These are phyloP conservation scores for Carpinus viminea DNA, from an alignment of 306 rosid species.

Conservation along the genomic window DNA sequence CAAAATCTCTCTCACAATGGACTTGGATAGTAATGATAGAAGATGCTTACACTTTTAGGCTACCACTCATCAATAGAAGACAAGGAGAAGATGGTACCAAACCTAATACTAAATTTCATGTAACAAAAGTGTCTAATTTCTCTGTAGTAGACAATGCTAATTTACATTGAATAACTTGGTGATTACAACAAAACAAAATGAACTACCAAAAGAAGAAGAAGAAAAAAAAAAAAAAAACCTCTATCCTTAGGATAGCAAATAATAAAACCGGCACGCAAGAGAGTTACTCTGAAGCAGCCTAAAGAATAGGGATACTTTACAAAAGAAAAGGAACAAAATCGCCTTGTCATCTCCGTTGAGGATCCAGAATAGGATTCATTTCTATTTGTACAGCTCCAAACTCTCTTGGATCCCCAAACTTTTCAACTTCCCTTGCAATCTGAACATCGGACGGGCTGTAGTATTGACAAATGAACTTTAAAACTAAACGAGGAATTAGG, in stretches of 20 bases:
- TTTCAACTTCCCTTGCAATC: slow-evolving; percentile 82
- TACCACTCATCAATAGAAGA: background rate
- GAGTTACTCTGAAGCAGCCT: slow-evolving; percentile 56
- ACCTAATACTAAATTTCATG: slow-evolving; percentile 10
- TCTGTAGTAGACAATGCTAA: slow-evolving; percentile 27
- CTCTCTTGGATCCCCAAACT: slow-evolving; percentile 36
- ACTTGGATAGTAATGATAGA: no score
- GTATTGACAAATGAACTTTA: slow-evolving; percentile 56
- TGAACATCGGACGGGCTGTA: slow-evolving; percentile 72
- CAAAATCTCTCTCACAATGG: no score
- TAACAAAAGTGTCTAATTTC: slow-evolving; percentile 4
- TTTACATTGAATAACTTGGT: slow-evolving; percentile 49
- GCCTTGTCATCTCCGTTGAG: slow-evolving; percentile 39
- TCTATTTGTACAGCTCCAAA: slow-evolving; percentile 64
- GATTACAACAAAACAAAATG: slow-evolving; percentile 28
- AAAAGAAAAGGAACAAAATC: slow-evolving; percentile 33
- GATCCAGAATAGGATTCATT: slow-evolving; percentile 59
- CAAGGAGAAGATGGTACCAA: slow-evolving; percentile 12
- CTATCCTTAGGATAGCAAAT: slow-evolving; percentile 73
- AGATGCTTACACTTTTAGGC: no score
- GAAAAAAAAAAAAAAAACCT: slow-evolving; percentile 25
- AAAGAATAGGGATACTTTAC: slow-evolving; percentile 64
- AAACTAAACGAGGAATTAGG: slow-evolving; percentile 63
- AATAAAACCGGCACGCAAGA: slow-evolving; percentile 47
- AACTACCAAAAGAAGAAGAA: slow-evolving; percentile 26